A percentile compares a stretch with the other conserved stretches of the same genome.
These are phyloP conservation scores for Zasmidium angulare DNA, from an alignment of 2,329 filamentous ascomycete species.

Conservation along the genomic window DNA sequence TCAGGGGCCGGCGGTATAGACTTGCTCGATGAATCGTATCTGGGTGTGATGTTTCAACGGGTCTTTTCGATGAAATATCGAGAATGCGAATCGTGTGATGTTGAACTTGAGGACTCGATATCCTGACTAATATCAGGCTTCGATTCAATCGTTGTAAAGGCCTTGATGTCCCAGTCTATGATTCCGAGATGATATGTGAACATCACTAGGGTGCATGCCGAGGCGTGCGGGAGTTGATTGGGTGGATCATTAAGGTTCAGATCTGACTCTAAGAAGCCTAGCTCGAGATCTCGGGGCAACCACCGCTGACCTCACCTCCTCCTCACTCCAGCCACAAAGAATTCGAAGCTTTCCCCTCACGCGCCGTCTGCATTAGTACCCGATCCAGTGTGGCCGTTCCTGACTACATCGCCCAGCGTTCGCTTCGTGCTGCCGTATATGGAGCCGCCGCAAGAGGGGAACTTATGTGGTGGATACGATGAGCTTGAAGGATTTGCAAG, in stretches of 20 bases:
- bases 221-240: background rate
- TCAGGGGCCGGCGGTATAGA: no score
- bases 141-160: no score
- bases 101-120: no score
- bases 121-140: no score
- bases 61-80: no score
- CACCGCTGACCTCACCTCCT: background rate
- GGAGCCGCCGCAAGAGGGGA: background rate
- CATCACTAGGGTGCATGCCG: background rate
- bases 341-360: conserved; percentile 4
- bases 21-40: background rate
- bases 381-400: background rate
- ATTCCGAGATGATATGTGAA: background rate
- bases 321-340: background rate
- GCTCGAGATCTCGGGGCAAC: background rate
- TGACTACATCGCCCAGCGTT: background rate
- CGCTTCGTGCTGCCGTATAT: background rate
- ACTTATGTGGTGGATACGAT: background rate
- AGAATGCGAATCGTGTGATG: no score
- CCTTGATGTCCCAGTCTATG: no score
- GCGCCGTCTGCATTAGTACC: background rate
- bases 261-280: background rate
- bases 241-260: background rate
- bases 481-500: background rate
- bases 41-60: background rate